Percentiles rank a stretch among this genome's conserved stretches.
phyloP scores from a whole-genome alignment of 2,329 filamentous ascomycete genomes.

The Fusarium penzigii region DNA sequence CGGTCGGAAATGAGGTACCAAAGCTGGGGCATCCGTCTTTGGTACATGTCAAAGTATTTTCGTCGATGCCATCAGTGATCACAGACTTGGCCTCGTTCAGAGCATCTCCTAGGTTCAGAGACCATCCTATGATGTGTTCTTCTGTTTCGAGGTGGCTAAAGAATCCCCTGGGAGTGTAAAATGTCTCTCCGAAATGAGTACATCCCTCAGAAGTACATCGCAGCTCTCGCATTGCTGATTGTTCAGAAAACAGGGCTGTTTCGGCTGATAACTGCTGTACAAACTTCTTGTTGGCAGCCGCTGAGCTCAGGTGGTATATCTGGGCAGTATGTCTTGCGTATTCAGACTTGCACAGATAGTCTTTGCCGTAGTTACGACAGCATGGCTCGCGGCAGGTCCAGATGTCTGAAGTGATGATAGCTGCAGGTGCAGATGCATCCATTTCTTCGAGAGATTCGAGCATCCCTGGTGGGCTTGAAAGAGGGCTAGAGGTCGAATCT shows the following conservation, averaged over 20 bases:
- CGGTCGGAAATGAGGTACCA: neutral
- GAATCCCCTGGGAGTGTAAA: conserved; percentile 6
- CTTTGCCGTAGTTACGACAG: conserved; percentile 11
- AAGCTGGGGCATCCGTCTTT: conserved; percentile 11
- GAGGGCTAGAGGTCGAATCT: neutral
- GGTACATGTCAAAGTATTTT: conserved; percentile 7
- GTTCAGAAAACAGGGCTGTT: conserved; percentile 10
- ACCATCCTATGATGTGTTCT: conserved; percentile 7
- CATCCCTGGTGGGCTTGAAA: neutral
- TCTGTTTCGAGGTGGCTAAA: conserved; percentile 12
- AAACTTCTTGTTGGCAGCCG: conserved; percentile 8
- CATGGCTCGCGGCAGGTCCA: conserved; percentile 19
- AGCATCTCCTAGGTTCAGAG: neutral
- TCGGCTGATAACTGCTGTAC: neutral
- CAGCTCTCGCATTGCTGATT: conserved; percentile 16
- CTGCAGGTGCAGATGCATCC: fast-evolving
- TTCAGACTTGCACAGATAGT: conserved; percentile 22
- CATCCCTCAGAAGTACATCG: conserved; percentile 21
- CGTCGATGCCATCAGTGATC: neutral
- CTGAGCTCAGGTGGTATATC: conserved; percentile 9
- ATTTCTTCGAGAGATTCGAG: neutral
- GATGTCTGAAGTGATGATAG: neutral
- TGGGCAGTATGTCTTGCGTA: conserved; percentile 15
- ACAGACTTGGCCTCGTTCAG: neutral
- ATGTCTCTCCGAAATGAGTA: neutral